phyloP scores from a whole-genome alignment of 805 yeast species.

The Nakazawaea siamensis region DNA sequence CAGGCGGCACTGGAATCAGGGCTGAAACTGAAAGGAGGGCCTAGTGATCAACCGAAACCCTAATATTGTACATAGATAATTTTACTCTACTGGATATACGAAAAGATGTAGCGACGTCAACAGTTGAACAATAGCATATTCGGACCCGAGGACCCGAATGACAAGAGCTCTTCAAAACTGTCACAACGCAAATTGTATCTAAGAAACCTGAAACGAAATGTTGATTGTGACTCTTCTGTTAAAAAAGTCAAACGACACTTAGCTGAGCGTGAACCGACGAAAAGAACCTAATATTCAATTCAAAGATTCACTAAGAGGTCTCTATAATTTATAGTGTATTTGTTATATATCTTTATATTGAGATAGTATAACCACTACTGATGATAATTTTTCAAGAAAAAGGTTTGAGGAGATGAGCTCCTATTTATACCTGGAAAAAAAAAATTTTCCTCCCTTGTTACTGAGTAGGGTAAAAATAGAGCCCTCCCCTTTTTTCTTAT shows the following conservation, averaged over 20 bases:
- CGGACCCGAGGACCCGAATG: slow-evolving; percentile 20
- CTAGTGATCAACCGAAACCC: too few species aligned
- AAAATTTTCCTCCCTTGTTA: slow-evolving; percentile 1
- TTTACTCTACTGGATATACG: too few species aligned
- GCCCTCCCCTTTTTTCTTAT: too few species aligned
- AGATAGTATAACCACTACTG: slow-evolving; percentile 81
- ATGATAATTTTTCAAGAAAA: slow-evolving; percentile 36
- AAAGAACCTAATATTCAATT: slow-evolving; percentile 34
- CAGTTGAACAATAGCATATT: slow-evolving; percentile 30
- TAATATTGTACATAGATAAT: too few species aligned
- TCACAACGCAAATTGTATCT: slow-evolving; percentile 35
- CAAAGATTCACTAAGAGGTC: slow-evolving; percentile 28
- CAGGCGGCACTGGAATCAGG: slow-evolving; percentile 20
- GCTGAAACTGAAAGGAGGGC: not conserved
- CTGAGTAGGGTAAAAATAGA: too few species aligned
- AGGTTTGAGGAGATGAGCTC: slow-evolving; percentile 21
- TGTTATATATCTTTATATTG: slow-evolving; percentile 51
- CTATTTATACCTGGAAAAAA: slow-evolving; percentile 19
- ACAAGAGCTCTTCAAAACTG: slow-evolving; percentile 21
- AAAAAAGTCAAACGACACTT: slow-evolving; percentile 63
- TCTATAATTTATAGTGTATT: slow-evolving; percentile 30
- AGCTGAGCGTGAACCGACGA: slow-evolving; percentile 46
- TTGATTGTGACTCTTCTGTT: slow-evolving; percentile 66
- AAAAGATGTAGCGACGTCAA: slow-evolving; percentile 48
- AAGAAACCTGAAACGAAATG: slow-evolving; percentile 75